Conservation (phyloP, 2,329 filamentous ascomycete species). For the Colletotrichum ledebouriae region DNA sequence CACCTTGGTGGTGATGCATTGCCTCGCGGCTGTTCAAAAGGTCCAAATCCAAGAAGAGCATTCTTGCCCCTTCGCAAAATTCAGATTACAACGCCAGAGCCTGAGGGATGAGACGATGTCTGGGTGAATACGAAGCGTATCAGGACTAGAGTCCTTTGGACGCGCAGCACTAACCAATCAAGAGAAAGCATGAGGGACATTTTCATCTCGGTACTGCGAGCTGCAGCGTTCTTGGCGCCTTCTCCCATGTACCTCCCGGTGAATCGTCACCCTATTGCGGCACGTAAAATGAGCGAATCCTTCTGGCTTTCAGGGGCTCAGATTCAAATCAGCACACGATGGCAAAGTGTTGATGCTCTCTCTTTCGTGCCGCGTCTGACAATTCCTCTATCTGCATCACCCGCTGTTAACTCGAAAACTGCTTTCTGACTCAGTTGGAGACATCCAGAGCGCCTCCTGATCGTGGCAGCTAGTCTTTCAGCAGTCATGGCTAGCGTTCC, state of each 20-base stretch:
- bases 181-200: neutral
- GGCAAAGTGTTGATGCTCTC: neutral
- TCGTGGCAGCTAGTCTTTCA: too few species aligned
- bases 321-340: neutral
- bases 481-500: slow-evolving; percentile 15
- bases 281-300: slow-evolving; percentile 9
- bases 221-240: neutral
- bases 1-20: too few species aligned
- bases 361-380: neutral
- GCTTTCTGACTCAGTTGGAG: neutral
- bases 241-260: neutral
- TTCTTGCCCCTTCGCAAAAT: too few species aligned
- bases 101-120: neutral
- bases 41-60: too few species aligned
- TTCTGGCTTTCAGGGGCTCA: slow-evolving; percentile 16
- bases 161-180: neutral
- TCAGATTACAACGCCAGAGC: too few species aligned
- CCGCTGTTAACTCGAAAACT: neutral
- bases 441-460: neutral
- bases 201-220: slow-evolving; percentile 9
- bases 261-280: slow-evolving; percentile 13
- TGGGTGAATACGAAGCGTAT: neutral
- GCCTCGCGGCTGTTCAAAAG: too few species aligned
- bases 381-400: neutral
- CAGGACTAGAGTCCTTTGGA: neutral